Evolutionary conservation across 805 yeast genomes (phyloP), one percentile per base, ranked within the genome.

Genomic region (Candida dajiaensis): DNA sequence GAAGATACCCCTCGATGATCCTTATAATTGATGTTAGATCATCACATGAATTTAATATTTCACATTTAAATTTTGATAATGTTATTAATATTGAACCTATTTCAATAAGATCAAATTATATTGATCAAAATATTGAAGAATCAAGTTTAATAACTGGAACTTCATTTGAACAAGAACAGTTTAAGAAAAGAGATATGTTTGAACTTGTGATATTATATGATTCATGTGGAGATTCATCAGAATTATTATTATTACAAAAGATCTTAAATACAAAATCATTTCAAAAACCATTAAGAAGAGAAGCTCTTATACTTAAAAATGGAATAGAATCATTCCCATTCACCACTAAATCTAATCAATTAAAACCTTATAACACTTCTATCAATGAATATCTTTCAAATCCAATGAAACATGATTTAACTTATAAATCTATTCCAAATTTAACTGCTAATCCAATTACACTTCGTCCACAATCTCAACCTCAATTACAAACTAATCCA

Each of bases 1-100:
- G 45, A 11, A 50, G 50, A 36, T 44, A 51, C 20, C 31, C 51
- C 42, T 15, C 39, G 41, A 20, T 47, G 25, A 57, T 84, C 0
- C 68, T 90, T n/a, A 50, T 90, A 11, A 73, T 92, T 7, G 98
- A 92, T 61, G 74, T 81, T 38, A 70, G 97, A 53, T 68, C 82
- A 16, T 69, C 82, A 36, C 69, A 68, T 18, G 81, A 78, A 33
- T 89, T 75, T 58, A 76, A 78, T 41, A 67, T 69, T 38, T 76
- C 77, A 41, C 97, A 89, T 62, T 79, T 90, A 20, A 68, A 74
- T 12, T 67, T 78, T 22, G 65, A 68, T 3, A 77, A 84, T 45
- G 63, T 85, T 9, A 73, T 87, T 11, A 86, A 90, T 59, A 74
- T 90, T 18, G 96, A 88, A 44, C 97, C 97, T 0, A 71, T 75